Evolutionary conservation across 768 basidiomycete species (phyloP).

Genomic region (Suillus ampliporus): DNA sequence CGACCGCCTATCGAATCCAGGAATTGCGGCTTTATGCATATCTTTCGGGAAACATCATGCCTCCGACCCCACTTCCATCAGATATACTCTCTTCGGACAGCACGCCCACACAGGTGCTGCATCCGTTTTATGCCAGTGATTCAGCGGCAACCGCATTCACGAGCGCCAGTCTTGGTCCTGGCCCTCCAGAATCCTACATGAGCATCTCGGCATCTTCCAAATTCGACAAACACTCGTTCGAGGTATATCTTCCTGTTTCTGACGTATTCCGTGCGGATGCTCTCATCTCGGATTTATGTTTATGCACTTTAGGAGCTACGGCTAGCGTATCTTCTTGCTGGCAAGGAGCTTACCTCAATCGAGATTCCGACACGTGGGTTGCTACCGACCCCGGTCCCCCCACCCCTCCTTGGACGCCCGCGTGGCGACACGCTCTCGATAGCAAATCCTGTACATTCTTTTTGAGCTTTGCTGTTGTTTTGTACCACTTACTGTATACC

Average conservation of each 20-base stretch:
- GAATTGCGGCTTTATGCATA: slow-evolving; percentile 52
- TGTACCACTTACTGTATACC: slow-evolving; percentile 6
- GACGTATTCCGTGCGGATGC: neutral
- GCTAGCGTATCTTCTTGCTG: slow-evolving; percentile 46
- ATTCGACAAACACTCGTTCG: slow-evolving; percentile 52
- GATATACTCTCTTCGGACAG: neutral
- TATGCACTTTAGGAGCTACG: slow-evolving; percentile 52
- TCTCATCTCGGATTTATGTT: slow-evolving; percentile 1
- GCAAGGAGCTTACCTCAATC: slow-evolving; percentile 52
- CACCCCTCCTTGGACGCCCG: slow-evolving; percentile 34
- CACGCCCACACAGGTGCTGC: neutral
- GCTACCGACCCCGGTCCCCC: slow-evolving; percentile 28
- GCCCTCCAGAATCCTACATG: slow-evolving; percentile 39
- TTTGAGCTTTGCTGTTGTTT: slow-evolving; percentile 15
- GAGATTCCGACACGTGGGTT: slow-evolving; percentile 35
- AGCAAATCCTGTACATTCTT: slow-evolving; percentile 21
- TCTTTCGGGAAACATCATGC: slow-evolving; percentile 38
- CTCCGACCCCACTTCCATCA: slow-evolving; percentile 16
- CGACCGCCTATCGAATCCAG: slow-evolving; percentile 34
- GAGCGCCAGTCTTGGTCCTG: slow-evolving; percentile 15
- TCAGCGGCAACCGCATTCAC: slow-evolving; percentile 27
- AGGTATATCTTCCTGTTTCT: slow-evolving; percentile 41
- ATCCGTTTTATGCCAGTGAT: slow-evolving; percentile 34
- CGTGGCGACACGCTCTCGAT: slow-evolving; percentile 39
- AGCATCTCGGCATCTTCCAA: slow-evolving; percentile 42